These are phyloP conservation scores for Bruguiera sexangula DNA, from an alignment of 345 rosid species.

Conservation along the genomic window DNA sequence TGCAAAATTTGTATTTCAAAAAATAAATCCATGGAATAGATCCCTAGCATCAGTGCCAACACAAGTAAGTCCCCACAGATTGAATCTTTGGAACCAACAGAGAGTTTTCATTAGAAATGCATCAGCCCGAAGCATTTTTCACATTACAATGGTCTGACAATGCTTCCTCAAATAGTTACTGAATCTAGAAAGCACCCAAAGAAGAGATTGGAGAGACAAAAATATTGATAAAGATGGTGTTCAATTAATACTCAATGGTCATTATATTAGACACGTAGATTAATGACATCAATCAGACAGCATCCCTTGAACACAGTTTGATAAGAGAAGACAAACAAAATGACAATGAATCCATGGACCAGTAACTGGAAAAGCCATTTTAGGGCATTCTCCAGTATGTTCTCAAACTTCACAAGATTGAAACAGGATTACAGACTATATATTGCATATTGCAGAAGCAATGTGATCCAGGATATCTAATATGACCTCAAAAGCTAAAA, in stretches of 20 bases:
- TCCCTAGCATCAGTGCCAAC: neutral
- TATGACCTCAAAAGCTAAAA: slow-evolving; percentile 23
- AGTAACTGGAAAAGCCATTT: slow-evolving; percentile 33
- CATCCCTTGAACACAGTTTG: slow-evolving; percentile 30
- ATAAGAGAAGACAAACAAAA: slow-evolving; percentile 32
- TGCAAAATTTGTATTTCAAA: no score
- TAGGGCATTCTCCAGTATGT: slow-evolving; percentile 38
- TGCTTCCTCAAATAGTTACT: neutral
- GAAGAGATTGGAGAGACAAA: neutral
- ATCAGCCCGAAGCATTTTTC: neutral
- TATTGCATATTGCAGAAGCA: slow-evolving; percentile 36
- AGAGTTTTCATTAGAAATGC: neutral
- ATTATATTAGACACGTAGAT: slow-evolving; percentile 15
- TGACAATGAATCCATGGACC: slow-evolving; percentile 33
- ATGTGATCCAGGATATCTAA: slow-evolving; percentile 7
- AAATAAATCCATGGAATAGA: no score
- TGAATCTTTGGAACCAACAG: neutral
- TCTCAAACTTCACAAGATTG: slow-evolving; percentile 36
- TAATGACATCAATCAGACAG: slow-evolving; percentile 21
- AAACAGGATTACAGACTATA: slow-evolving; percentile 49
- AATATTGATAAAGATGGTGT: neutral
- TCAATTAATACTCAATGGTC: neutral
- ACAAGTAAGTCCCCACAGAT: neutral
- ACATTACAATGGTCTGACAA: neutral
- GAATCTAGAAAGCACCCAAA: neutral